These are phyloP conservation scores for Akanthomyces uredinophilus DNA, from an alignment of 2,329 filamentous ascomycete genomes.

Conservation along the genomic window DNA sequence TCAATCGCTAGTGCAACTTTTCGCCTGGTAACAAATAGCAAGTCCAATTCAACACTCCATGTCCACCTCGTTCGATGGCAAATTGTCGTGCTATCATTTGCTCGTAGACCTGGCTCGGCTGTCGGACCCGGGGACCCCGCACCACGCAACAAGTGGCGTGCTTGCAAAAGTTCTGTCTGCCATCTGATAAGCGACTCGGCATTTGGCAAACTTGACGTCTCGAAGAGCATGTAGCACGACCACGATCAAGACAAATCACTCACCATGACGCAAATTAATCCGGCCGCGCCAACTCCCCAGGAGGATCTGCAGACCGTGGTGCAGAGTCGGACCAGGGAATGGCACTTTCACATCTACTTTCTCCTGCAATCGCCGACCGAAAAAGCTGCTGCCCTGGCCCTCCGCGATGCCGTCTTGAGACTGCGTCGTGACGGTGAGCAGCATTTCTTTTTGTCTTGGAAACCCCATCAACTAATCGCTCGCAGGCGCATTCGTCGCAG, in stretches of 20 bases:
- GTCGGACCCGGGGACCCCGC: neutral
- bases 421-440: slow-evolving; percentile 28
- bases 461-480: neutral
- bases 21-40: too few species aligned
- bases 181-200: slow-evolving; percentile 9
- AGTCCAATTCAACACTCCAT: neutral
- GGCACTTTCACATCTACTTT: slow-evolving; percentile 34
- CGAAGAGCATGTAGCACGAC: too few species aligned
- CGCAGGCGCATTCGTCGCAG: slow-evolving; percentile 30
- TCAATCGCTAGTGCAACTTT: neutral
- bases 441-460: fast-evolving
- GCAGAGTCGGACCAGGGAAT: slow-evolving; percentile 25
- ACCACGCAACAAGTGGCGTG: neutral
- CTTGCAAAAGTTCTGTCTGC: slow-evolving; percentile 1
- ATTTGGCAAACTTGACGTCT: neutral
- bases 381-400: slow-evolving; percentile 28
- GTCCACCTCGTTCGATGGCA: neutral
- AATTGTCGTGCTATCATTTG: neutral
- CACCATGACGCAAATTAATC: neutral
- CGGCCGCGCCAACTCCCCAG: slow-evolving; percentile 20
- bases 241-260: neutral
- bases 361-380: slow-evolving; percentile 27
- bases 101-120: neutral
- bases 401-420: slow-evolving; percentile 28
- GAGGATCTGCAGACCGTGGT: slow-evolving; percentile 27